Base-by-base conservation (phyloP, 306 rosid species). In the Cicer arietinum region DNA sequence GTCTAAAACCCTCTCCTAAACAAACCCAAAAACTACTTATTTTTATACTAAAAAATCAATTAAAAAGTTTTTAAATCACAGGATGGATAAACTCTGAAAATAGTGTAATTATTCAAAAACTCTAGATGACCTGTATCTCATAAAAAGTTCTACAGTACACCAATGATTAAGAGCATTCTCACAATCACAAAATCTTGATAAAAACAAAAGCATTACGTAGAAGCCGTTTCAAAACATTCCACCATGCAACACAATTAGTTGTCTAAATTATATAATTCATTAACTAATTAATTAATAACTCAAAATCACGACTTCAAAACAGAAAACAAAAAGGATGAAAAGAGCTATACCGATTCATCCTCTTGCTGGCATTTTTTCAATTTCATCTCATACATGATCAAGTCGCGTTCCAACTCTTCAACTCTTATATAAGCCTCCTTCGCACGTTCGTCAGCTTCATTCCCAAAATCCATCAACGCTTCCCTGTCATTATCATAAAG, bases 381-480 rank as follows among this genome's bases (percentile, higher is more conserved):
- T 62, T 89, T 89, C 2, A 84, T 79, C 13, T 83, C 76, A 61
- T 88, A 76, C 71, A 81, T 50, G 52, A 66, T 66, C 65, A 91
- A 75, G 42, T 85, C 87, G 20, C 74, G 82, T 75, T 93, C 93
- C 88, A 91, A 91, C 60, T 86, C 88, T 1, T 40, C 69, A 10
- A 61, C 84, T 6, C 89, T 92, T 78, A 69, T 67, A 69, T 86
- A 87, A 0, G 94, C 97, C 67, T 89, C 94, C 77, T 74, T 86
- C 10, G 96, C 98, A 7, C 92, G 87, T 78, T 89, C 86, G 59
- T 93, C 97, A 14, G 97, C 96, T 80, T 93, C 97, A 20, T 93
- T 91, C 71, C 90, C 92, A 9, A 93, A 93, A 60, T 93, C 96
- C 97, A 91, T 91, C 91, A 93, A 80, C 4, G 88, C 93, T 56